These are phyloP conservation scores for Fusarium compactum DNA, from an alignment of 2,329 filamentous ascomycete genomes.

Conservation along the genomic window DNA sequence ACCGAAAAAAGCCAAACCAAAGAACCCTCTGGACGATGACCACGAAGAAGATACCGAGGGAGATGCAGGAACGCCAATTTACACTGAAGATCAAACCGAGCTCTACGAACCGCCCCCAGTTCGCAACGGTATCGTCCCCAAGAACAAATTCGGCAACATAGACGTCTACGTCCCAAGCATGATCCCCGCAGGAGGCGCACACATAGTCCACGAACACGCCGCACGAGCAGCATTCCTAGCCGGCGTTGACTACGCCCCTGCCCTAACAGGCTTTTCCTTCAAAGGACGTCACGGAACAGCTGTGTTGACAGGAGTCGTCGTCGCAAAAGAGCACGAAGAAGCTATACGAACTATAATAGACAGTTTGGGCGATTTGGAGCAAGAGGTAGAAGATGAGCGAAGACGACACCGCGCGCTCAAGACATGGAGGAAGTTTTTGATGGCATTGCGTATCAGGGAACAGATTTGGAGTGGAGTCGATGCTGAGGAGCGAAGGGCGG, in stretches of 20 bases:
- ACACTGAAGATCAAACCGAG: conserved; percentile 74
- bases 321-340: conserved; percentile 77
- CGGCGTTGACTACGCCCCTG: conserved; percentile 87
- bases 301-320: conserved; percentile 80
- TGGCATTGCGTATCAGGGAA: conserved; percentile 80
- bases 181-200: conserved; percentile 84
- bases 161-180: conserved; percentile 94
- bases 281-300: conserved; percentile 88
- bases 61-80: conserved; percentile 66
- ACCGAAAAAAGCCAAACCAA: conserved; percentile 59
- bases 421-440: conserved; percentile 76
- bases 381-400: conserved; percentile 74
- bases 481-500: conserved; percentile 59
- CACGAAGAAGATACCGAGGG: conserved; percentile 48
- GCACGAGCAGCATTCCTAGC: conserved; percentile 79
- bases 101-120: conserved; percentile 82
- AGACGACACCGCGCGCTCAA: conserved; percentile 79
- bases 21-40: conserved; percentile 44
- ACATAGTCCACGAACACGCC: conserved; percentile 73
- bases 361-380: conserved; percentile 74
- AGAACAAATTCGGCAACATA: conserved; percentile 94
- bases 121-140: conserved; percentile 79
- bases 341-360: conserved; percentile 77
- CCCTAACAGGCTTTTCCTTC: conserved; percentile 91
- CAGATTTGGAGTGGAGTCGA: conserved; percentile 73